A percentile compares a stretch with the other conserved stretches of the same genome.
phyloP scores from a whole-genome alignment of 768 basidiomycete species.

The Arthromyces matolae region DNA sequence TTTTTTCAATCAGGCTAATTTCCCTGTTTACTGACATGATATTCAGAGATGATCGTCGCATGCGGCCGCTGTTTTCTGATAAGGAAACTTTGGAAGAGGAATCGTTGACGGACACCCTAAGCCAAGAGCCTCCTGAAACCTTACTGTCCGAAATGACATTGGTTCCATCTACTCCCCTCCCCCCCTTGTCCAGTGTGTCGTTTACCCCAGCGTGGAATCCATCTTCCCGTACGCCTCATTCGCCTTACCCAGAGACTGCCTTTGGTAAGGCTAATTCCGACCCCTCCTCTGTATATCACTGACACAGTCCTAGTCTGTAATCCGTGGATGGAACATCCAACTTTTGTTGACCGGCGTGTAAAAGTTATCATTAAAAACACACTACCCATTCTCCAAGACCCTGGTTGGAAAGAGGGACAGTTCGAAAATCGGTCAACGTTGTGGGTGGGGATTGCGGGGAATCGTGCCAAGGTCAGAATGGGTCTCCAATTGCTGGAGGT shows the following conservation, averaged over 20 bases:
- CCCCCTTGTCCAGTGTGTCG: background rate
- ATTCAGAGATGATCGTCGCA: background rate
- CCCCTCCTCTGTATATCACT: too few species aligned
- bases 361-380: background rate
- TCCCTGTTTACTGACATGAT: too few species aligned
- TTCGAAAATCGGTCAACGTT: background rate
- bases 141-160: background rate
- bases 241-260: background rate
- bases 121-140: background rate
- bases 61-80: background rate
- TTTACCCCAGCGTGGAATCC: slow-evolving; percentile 7
- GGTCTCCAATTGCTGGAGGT: background rate
- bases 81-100: background rate
- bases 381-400: background rate
- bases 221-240: slow-evolving; percentile 1
- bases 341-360: background rate
- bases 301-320: background rate
- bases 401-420: slow-evolving; percentile 4
- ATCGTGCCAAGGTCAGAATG: background rate
- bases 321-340: slow-evolving; percentile 1
- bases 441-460: slow-evolving; percentile 1
- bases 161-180: slow-evolving; percentile 5
- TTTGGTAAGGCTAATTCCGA: background rate
- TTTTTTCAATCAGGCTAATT: background rate
- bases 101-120: background rate